These are phyloP conservation scores for Haematococcus lacustris DNA, from an alignment of 139 green algal species.

Conservation along the genomic window DNA sequence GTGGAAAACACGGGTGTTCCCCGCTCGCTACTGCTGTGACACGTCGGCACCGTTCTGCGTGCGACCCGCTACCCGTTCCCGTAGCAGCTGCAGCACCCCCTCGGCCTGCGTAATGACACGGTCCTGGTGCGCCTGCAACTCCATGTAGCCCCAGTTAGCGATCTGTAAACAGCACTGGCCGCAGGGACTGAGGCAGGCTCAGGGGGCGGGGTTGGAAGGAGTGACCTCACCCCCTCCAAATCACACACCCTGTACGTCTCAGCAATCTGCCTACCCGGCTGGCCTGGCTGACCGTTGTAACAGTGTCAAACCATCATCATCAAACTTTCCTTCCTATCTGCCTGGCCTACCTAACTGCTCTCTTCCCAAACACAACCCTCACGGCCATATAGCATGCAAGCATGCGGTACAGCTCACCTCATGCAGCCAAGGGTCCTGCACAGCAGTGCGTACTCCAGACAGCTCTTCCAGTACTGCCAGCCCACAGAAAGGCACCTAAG, in stretches of 20 bases:
- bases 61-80: too few relatives aligned
- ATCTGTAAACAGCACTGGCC: background rate
- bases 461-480: slow-evolving; percentile 36
- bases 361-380: too few relatives aligned
- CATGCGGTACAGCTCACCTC: too few relatives aligned
- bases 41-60: too few relatives aligned
- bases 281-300: background rate
- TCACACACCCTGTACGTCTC: background rate
- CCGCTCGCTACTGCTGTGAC: too few relatives aligned
- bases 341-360: too few relatives aligned
- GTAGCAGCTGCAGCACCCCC: background rate
- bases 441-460: slow-evolving; percentile 10
- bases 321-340: background rate
- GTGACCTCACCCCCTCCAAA: background rate
- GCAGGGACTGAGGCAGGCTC: background rate
- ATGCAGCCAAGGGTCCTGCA: slow-evolving; percentile 13
- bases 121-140: background rate
- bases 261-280: background rate
- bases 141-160: background rate
- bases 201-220: background rate
- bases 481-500: slow-evolving; percentile 32
- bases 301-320: background rate
- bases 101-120: background rate
- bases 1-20: too few relatives aligned
- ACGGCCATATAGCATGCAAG: too few relatives aligned